These are phyloP conservation scores for Nakazawaea sp. DNA, from an alignment of 805 yeast genomes.

Conservation along the genomic window DNA sequence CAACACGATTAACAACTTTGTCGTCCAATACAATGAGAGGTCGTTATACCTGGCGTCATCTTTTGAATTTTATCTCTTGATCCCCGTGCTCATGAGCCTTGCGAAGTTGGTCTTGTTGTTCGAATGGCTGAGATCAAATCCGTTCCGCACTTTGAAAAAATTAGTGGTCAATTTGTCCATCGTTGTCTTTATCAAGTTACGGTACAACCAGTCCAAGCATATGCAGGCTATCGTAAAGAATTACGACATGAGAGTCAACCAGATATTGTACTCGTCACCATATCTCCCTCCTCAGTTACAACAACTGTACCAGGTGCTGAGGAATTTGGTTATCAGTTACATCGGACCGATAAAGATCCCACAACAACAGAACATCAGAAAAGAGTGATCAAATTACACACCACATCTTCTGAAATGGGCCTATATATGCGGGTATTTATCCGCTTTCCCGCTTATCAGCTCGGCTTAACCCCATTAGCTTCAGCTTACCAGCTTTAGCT, in stretches of 20 bases:
- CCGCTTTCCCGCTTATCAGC: no score
- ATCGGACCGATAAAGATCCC: slow-evolving; percentile 8
- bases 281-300: slow-evolving; percentile 25
- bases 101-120: slow-evolving; percentile 34
- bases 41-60: slow-evolving; percentile 37
- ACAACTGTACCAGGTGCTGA: not conserved
- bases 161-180: slow-evolving; percentile 37
- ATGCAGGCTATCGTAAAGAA: slow-evolving; percentile 43
- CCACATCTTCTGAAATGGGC: no score
- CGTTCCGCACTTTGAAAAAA: slow-evolving; percentile 23
- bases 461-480: no score
- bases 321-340: slow-evolving; percentile 3
- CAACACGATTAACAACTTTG: slow-evolving; percentile 24
- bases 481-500: no score
- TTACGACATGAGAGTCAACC: slow-evolving; percentile 35
- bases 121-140: slow-evolving; percentile 23
- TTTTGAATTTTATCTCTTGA: slow-evolving; percentile 35
- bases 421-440: no score
- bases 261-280: slow-evolving; percentile 25
- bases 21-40: slow-evolving; percentile 33
- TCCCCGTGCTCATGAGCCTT: slow-evolving; percentile 31
- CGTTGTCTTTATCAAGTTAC: slow-evolving; percentile 48
- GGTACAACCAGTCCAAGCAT: slow-evolving; percentile 50
- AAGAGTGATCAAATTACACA: slow-evolving; percentile 1
- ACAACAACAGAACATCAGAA: not conserved